Evolutionary conservation across 768 basidiomycete genomes (phyloP), one percentile per base, ranked within the genome.

Genomic region (Pulveroboletus ravenelii): DNA sequence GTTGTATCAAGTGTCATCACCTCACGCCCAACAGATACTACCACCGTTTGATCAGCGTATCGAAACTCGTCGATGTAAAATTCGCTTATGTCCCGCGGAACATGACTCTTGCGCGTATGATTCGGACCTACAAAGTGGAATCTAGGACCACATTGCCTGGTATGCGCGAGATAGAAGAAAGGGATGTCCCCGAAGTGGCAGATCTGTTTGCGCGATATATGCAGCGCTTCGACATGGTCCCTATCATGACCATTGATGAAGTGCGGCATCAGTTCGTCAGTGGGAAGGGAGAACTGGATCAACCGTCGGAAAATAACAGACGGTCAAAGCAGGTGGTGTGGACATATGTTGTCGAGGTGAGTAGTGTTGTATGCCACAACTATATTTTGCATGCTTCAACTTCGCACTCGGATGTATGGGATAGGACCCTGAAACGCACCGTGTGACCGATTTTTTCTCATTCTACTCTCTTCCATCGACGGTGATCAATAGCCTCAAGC

Each of bases 391-490:
- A 18, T 36, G n/a, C 23, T 55, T 37, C 47, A 46, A 32, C 45
- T n/a, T 20, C 25, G 41, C 27, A 18, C 37, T 39, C 17, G 37
- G 29, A 50, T 29, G 31, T 20, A 13, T 42, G 42, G 18, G 35
- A 20, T 54, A 98, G 94, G 80, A 97, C 67, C 87, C 89, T 2
- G 70, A 79, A 51, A 87, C 87, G 3, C 81, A 87, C 52, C 78
- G 78, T 54, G 85, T 99, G 60, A 97, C 95, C 2, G 96, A 99
- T 70, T 89, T 94, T 63, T 87, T 97, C 70, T 94, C 95, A 9
- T 95, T 98, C 74, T 99, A 96, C 68, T 89, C 89, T 13, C 81
- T 99, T 20, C 95, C 96, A 1, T 98, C 95, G 5, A 89, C 92
- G 1, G 84, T 98, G 53, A 91, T 98, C 64, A 78, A 81, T 46